phyloP scores from a whole-genome alignment of 2,329 filamentous ascomycete species.

The Aspergillus quadricinctus region DNA sequence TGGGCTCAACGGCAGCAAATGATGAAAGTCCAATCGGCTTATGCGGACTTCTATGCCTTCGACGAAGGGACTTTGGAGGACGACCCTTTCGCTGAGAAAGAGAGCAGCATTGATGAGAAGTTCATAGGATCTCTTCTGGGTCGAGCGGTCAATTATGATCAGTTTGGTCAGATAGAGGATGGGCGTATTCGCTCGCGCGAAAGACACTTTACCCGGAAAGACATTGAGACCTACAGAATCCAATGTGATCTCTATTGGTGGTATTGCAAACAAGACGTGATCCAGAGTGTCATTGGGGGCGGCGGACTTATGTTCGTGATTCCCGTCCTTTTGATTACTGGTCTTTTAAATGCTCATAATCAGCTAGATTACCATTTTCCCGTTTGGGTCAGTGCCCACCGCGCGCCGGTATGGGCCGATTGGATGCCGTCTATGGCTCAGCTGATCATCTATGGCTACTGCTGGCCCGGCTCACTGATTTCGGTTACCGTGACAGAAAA shows the following conservation, averaged over 20 bases:
- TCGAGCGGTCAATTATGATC: slow-evolving; percentile 54
- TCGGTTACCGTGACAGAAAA: slow-evolving; percentile 69
- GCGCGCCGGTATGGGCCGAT: slow-evolving; percentile 69
- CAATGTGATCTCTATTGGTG: slow-evolving; percentile 90
- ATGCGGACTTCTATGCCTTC: slow-evolving; percentile 18
- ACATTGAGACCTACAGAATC: slow-evolving; percentile 75
- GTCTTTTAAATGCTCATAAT: slow-evolving; percentile 15
- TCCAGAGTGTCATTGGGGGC: slow-evolving; percentile 84
- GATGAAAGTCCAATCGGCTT: slow-evolving; percentile 10
- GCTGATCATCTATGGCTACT: slow-evolving; percentile 84
- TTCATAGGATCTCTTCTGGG: slow-evolving; percentile 58
- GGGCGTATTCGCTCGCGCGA: slow-evolving; percentile 17
- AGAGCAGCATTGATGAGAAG: slow-evolving; percentile 51
- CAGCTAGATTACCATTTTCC: slow-evolving; percentile 67
- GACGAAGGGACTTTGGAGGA: slow-evolving; percentile 37
- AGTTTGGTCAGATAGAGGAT: slow-evolving; percentile 49
- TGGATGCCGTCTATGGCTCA: slow-evolving; percentile 78
- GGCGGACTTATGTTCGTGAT: slow-evolving; percentile 73
- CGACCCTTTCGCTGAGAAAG: slow-evolving; percentile 40
- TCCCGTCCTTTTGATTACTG: background rate
- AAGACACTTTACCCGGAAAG: slow-evolving; percentile 46
- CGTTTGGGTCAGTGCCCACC: slow-evolving; percentile 86
- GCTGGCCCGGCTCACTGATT: slow-evolving; percentile 73
- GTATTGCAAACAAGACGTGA: slow-evolving; percentile 91
- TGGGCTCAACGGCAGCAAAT: slow-evolving; percentile 27